Conservation (phyloP, 306 rosid species). For the Comarum palustre region DNA sequence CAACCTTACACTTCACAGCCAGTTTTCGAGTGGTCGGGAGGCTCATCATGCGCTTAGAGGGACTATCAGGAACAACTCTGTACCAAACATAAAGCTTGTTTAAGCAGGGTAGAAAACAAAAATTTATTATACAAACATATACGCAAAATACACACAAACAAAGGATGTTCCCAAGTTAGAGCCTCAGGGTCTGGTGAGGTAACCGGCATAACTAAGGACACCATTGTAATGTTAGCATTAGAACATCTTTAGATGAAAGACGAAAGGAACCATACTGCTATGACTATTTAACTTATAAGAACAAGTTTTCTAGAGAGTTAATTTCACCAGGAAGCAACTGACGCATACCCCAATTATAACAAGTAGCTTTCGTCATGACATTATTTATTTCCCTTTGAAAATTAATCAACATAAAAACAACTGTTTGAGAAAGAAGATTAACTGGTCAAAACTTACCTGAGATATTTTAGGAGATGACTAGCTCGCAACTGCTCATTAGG, state of each 20-base stretch:
- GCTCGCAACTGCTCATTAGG: conserved; percentile 76
- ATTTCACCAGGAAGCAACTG: not conserved
- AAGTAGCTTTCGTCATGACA: not conserved
- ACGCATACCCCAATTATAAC: not conserved
- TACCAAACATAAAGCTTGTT: conserved; percentile 28
- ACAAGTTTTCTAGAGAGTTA: not conserved
- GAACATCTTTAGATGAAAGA: conserved; percentile 1
- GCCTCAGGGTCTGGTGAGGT: not conserved
- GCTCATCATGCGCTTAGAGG: conserved; percentile 73
- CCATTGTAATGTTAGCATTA: not conserved
- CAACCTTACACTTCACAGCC: conserved; percentile 80
- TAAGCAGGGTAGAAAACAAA: conserved; percentile 19
- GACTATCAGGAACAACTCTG: conserved; percentile 79
- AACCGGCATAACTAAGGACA: not conserved
- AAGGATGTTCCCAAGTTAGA: not conserved
- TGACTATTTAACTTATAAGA: not conserved
- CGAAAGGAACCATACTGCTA: not conserved
- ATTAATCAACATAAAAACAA: conserved; percentile 16
- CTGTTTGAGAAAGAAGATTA: conserved; percentile 10
- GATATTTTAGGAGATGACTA: conserved; percentile 51
- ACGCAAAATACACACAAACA: not conserved
- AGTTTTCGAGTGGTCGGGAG: conserved; percentile 85
- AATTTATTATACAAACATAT: not conserved
- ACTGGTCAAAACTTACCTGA: conserved; percentile 50
- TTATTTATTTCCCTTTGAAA: not conserved